These are phyloP conservation scores for Puccinia novopanici DNA, from an alignment of 1,284 basidiomycete species.

Conservation along the genomic window DNA sequence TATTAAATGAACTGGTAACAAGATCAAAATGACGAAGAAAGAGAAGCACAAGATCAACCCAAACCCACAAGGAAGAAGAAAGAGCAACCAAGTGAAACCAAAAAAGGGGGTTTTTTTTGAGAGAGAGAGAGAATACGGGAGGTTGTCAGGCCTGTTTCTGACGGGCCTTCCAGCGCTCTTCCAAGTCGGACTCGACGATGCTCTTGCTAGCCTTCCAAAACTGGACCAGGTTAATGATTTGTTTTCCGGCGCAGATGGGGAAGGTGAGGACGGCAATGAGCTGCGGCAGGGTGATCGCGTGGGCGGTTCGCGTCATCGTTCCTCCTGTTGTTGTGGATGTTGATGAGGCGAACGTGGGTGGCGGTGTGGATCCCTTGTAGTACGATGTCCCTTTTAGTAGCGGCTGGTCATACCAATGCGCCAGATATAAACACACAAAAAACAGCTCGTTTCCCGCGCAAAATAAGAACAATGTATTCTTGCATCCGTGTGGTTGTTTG, in stretches of 20 bases:
- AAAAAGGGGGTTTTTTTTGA: no score
- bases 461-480: slow-evolving; percentile 78
- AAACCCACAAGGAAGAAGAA: no score
- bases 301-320: background rate
- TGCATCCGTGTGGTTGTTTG: background rate
- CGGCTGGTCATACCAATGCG: slow-evolving; percentile 48
- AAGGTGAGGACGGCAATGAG: slow-evolving; percentile 69
- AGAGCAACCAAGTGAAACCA: no score
- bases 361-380: background rate
- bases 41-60: no score
- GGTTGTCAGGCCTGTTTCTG: background rate
- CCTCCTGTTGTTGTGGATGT: background rate
- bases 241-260: slow-evolving; percentile 80
- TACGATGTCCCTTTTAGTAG: background rate
- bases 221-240: slow-evolving; percentile 92
- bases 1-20: no score
- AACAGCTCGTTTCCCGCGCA: slow-evolving; percentile 98
- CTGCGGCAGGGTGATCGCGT: slow-evolving; percentile 75
- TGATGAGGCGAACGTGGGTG: background rate
- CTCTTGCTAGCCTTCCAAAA: slow-evolving; percentile 99
- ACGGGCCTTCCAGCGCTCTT: slow-evolving; percentile 51
- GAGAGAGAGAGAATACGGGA: no score
- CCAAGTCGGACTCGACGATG: slow-evolving; percentile 55
- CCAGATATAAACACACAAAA: slow-evolving; percentile 92
- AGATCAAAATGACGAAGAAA: no score